Percentiles rank a stretch among this genome's conserved stretches.
phyloP scores from a whole-genome alignment of 345 rosid species.

The Brassica cretica region DNA sequence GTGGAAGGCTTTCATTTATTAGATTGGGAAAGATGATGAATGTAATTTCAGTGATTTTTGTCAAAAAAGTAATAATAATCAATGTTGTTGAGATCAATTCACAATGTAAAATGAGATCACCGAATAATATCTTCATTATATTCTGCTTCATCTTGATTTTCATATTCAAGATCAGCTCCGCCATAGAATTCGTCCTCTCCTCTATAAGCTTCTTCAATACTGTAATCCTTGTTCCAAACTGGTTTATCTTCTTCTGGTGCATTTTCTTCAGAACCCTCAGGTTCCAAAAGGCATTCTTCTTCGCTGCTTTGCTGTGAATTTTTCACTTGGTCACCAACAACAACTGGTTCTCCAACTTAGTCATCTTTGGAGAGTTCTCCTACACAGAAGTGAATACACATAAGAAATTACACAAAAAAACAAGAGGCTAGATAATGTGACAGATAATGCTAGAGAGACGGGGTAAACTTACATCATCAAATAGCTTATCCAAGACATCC shows the following conservation, averaged over 20 bases:
- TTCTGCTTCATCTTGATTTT: constrained; percentile 13
- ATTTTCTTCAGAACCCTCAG: too few relatives aligned
- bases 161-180: constrained; percentile 11
- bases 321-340: too few relatives aligned
- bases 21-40: too few relatives aligned
- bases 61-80: neutral
- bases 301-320: too few relatives aligned
- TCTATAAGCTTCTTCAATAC: constrained; percentile 16
- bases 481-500: constrained; percentile 36
- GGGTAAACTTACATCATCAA: constrained; percentile 36
- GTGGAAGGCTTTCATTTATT: too few relatives aligned
- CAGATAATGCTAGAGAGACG: neutral
- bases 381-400: neutral
- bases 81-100: constrained; percentile 14
- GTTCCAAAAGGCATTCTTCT: too few relatives aligned
- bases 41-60: too few relatives aligned
- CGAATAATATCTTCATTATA: constrained; percentile 25
- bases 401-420: constrained; percentile 21
- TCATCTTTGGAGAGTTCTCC: constrained; percentile 34
- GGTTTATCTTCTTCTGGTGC: constrained; percentile 10
- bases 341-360: neutral
- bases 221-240: constrained; percentile 21
- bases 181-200: constrained; percentile 14
- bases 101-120: constrained; percentile 17
- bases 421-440: neutral